phyloP scores from a whole-genome alignment of 192 early-diverging fungal genomes.

The Gaertneriomyces semiglobifer region DNA sequence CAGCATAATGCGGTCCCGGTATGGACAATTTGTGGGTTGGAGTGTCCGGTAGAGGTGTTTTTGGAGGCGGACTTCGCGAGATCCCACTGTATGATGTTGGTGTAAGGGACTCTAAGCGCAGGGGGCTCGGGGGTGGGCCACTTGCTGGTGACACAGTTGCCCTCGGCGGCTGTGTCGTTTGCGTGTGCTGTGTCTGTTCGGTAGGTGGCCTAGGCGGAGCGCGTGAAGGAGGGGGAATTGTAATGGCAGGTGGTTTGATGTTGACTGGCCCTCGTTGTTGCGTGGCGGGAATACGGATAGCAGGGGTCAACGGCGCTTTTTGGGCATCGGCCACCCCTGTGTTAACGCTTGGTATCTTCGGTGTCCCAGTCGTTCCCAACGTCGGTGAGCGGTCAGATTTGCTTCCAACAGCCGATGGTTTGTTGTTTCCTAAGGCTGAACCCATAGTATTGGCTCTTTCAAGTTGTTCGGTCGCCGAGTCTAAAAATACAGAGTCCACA shows the following conservation, averaged over 20 bases:
- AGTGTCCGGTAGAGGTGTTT: too few relatives aligned
- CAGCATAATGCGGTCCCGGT: too few relatives aligned
- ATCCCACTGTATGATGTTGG: too few relatives aligned
- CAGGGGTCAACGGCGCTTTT: neutral
- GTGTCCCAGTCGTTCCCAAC: neutral
- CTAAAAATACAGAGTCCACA: slow-evolving; percentile 17
- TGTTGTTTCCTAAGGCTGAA: neutral
- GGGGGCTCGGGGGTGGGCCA: too few relatives aligned
- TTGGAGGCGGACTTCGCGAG: too few relatives aligned
- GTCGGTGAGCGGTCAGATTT: neutral
- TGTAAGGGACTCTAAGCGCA: too few relatives aligned
- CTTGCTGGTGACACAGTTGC: too few relatives aligned
- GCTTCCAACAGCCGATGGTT: neutral
- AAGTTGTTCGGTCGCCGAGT: neutral
- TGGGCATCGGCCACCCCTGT: neutral
- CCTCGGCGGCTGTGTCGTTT: too few relatives aligned
- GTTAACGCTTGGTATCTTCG: neutral
- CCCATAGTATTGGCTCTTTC: neutral
- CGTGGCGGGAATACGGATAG: too few relatives aligned
- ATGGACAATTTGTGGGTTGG: too few relatives aligned
- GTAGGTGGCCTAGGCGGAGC: slow-evolving; percentile 17
- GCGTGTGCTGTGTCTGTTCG: neutral
- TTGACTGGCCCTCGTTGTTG: too few relatives aligned
- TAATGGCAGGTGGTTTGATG: neutral
- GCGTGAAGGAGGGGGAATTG: slow-evolving; percentile 21